Evolutionary conservation across 2,329 filamentous ascomycete genomes (phyloP).

Genomic region (Fusarium sororula): DNA sequence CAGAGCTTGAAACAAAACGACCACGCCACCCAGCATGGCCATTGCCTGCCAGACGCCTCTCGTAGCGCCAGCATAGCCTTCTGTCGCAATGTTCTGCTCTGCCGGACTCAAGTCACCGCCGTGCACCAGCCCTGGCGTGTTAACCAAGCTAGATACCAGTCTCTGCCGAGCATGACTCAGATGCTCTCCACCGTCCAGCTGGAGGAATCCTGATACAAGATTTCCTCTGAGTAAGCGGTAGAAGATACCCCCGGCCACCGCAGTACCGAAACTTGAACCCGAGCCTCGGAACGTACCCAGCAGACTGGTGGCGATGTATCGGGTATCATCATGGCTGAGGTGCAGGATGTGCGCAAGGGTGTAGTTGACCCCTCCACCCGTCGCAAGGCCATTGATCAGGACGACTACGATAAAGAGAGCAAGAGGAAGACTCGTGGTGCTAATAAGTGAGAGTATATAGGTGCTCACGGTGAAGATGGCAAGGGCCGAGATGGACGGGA

Average conservation of each 20-base stretch:
- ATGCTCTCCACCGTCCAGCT: slow-evolving; percentile 51
- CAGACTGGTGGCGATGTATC: slow-evolving; percentile 80
- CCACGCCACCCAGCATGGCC: slow-evolving; percentile 53
- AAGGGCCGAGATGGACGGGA: slow-evolving; percentile 68
- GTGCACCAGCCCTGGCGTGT: slow-evolving; percentile 61
- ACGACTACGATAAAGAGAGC: slow-evolving; percentile 66
- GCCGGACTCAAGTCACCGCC: slow-evolving; percentile 50
- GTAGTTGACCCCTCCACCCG: slow-evolving; percentile 81
- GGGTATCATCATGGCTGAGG: slow-evolving; percentile 70
- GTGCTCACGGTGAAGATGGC: slow-evolving; percentile 69
- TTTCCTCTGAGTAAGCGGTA: slow-evolving; percentile 65
- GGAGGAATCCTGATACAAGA: slow-evolving; percentile 66
- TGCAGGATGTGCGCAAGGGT: slow-evolving; percentile 83
- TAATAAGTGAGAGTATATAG: slow-evolving; percentile 63
- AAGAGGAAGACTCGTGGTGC: slow-evolving; percentile 61
- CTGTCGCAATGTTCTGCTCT: slow-evolving; percentile 57
- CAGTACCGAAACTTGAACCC: slow-evolving; percentile 81
- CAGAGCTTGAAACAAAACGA: slow-evolving; percentile 58
- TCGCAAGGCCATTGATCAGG: slow-evolving; percentile 76
- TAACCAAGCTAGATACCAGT: slow-evolving; percentile 59
- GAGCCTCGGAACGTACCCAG: slow-evolving; percentile 84
- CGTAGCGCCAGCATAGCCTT: slow-evolving; percentile 58
- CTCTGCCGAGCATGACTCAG: slow-evolving; percentile 47
- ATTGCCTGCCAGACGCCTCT: slow-evolving; percentile 59
- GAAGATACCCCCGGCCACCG: slow-evolving; percentile 82